phyloP scores from a whole-genome alignment of 345 rosid species.

The Noccaea bulbosa region DNA sequence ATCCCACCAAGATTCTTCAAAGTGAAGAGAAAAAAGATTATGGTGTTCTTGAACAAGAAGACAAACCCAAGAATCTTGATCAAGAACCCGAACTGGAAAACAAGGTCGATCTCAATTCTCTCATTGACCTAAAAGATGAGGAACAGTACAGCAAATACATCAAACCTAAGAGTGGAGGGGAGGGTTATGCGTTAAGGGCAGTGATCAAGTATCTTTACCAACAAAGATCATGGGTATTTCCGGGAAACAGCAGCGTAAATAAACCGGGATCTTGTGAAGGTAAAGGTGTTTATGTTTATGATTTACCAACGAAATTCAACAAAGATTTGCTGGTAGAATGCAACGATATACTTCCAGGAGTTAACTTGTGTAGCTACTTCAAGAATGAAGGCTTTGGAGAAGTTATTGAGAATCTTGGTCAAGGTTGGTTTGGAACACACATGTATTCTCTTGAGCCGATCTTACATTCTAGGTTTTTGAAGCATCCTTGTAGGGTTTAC shows the following conservation, averaged over 20 bases:
- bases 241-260: background rate
- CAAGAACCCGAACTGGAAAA: background rate
- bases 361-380: conserved; percentile 55
- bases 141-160: conserved; percentile 21
- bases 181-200: conserved; percentile 45
- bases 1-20: background rate
- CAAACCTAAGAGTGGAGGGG: conserved; percentile 41
- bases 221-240: conserved; percentile 58
- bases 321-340: conserved; percentile 69
- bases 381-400: conserved; percentile 63
- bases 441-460: conserved; percentile 71
- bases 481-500: conserved; percentile 73
- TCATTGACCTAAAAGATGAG: conserved; percentile 7
- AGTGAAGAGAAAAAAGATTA: background rate
- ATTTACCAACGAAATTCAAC: conserved; percentile 72
- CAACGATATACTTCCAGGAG: conserved; percentile 65
- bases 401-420: conserved; percentile 56
- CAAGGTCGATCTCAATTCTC: background rate
- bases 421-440: conserved; percentile 65
- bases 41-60: background rate
- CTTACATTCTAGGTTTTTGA: conserved; percentile 66
- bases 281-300: conserved; percentile 67
- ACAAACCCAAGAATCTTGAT: background rate
- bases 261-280: conserved; percentile 51
- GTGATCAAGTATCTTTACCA: conserved; percentile 48